A percentile compares a stretch with the other conserved stretches of the same genome.
Evolutionary conservation across 805 yeast species (phyloP).

Genomic region (Lipomyces orientalis): DNA sequence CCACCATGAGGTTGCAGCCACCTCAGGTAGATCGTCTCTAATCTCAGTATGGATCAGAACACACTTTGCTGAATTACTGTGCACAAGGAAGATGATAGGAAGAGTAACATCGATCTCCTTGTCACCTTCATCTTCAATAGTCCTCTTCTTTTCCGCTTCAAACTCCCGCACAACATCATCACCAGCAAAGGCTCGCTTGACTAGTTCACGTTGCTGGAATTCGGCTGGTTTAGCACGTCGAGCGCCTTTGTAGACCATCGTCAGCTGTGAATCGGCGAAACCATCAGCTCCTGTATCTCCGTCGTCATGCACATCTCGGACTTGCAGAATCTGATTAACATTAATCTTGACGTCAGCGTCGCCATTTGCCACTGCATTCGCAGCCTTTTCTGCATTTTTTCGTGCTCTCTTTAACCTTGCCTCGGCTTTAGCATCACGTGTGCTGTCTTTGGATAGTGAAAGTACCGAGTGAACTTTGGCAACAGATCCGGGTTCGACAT

Average conservation of each 20-base stretch:
- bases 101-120: constrained; percentile 81
- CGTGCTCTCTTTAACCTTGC: constrained; percentile 35
- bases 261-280: constrained; percentile 39
- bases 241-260: constrained; percentile 27
- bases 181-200: constrained; percentile 94
- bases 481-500: constrained; percentile 50
- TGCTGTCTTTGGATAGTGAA: constrained; percentile 57
- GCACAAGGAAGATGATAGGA: too few species aligned
- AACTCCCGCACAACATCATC: constrained; percentile 90
- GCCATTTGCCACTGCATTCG: constrained; percentile 36
- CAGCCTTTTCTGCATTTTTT: constrained; percentile 45
- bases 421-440: constrained; percentile 53
- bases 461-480: constrained; percentile 55
- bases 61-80: too few species aligned
- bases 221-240: constrained; percentile 48
- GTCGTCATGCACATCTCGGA: constrained; percentile 55
- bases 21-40: too few species aligned
- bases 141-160: constrained; percentile 72
- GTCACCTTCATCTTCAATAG: constrained; percentile 79
- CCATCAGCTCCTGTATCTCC: constrained; percentile 55
- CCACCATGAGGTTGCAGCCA: too few species aligned
- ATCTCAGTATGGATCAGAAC: too few species aligned
- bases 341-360: constrained; percentile 42
- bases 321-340: constrained; percentile 56
- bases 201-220: constrained; percentile 76